phyloP scores from a whole-genome alignment of 148 eudicot genomes.

The Camellia granthamiana region DNA sequence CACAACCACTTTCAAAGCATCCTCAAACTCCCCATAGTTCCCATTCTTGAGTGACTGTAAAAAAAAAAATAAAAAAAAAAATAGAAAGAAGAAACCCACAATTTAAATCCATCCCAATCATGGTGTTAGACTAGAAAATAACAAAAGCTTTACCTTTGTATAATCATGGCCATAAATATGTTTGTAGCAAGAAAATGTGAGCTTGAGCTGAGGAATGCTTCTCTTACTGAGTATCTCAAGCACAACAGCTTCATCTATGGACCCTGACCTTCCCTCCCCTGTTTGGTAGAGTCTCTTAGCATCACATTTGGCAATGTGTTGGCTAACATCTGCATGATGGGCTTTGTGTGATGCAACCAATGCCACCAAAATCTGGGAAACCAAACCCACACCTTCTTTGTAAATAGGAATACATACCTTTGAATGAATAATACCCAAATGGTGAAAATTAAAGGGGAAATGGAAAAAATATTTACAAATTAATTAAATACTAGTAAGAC shows the following conservation, averaged over 20 bases:
- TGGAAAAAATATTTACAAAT: too few relatives aligned
- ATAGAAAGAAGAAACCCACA: not conserved
- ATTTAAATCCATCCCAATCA: not conserved
- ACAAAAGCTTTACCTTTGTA: slow-evolving; percentile 33
- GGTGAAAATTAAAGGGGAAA: not conserved
- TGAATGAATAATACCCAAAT: not conserved
- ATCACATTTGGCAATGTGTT: slow-evolving; percentile 74
- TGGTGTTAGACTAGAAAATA: not conserved
- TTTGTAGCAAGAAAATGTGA: slow-evolving; percentile 57
- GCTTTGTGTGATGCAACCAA: slow-evolving; percentile 79
- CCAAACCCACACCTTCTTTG: not conserved
- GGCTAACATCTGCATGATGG: slow-evolving; percentile 59
- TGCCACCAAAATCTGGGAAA: slow-evolving; percentile 62
- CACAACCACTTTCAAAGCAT: slow-evolving; percentile 43
- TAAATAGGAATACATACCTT: not conserved
- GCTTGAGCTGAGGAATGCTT: slow-evolving; percentile 66
- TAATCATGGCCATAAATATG: slow-evolving; percentile 74
- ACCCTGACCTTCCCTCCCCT: slow-evolving; percentile 56
- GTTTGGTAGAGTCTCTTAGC: slow-evolving; percentile 70
- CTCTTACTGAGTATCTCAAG: slow-evolving; percentile 77
- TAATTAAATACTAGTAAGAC: too few relatives aligned
- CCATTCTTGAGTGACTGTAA: slow-evolving; percentile 51
- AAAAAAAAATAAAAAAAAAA: not conserved
- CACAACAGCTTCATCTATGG: slow-evolving; percentile 62
- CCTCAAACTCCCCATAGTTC: slow-evolving; percentile 54